Evolutionary conservation across 345 rosid species (phyloP).

Genomic region (Ailanthus altissimus): DNA sequence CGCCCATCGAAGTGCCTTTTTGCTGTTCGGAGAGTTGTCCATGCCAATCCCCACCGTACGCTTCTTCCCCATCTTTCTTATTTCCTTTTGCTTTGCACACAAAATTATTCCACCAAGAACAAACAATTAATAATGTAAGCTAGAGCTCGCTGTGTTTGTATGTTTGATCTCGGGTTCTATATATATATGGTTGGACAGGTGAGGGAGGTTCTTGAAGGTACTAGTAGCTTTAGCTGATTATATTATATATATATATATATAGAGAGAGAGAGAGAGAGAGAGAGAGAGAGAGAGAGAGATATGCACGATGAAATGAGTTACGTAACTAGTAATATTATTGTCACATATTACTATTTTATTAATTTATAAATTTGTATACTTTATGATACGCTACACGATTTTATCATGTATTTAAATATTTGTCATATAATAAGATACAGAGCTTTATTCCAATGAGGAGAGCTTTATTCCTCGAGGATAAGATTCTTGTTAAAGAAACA

Average conservation of each 20-base stretch:
- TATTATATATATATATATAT: no score
- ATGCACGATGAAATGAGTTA: no score
- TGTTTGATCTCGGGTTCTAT: background rate
- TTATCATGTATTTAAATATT: background rate
- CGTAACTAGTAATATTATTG: no score
- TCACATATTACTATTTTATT: no score
- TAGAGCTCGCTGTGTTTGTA: background rate
- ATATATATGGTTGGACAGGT: background rate
- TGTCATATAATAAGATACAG: no score
- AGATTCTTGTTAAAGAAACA: background rate
- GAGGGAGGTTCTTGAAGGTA: conserved; percentile 5
- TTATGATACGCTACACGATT: accelerated
- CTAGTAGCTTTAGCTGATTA: no score
- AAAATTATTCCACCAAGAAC: no score
- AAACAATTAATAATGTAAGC: no score
- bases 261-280: no score
- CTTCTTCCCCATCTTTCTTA: conserved; percentile 34
- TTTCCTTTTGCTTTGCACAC: no score
- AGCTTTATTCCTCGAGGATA: background rate
- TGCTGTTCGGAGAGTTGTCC: conserved; percentile 54
- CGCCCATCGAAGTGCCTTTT: conserved; percentile 50
- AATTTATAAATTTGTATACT: no score
- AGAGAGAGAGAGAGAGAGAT: no score
- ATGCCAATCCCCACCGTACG: conserved; percentile 44
- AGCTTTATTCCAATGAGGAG: background rate